These are phyloP conservation scores for Starmerella floris DNA, from an alignment of 805 yeast genomes.

Conservation along the genomic window DNA sequence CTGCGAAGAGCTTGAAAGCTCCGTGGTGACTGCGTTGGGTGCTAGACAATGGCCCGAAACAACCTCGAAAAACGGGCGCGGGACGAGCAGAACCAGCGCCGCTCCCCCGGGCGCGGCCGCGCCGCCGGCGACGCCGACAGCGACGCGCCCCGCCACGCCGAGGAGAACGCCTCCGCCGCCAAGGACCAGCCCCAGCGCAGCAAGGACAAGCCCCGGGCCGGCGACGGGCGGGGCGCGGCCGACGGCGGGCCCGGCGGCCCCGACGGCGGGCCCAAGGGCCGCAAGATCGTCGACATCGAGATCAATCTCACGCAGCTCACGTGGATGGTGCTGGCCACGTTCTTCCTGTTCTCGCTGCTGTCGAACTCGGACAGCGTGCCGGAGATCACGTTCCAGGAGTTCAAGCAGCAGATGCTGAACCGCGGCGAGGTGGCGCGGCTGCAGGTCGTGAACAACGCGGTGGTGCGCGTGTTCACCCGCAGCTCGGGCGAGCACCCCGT, in stretches of 20 bases:
- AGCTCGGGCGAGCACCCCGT: conserved; percentile 30
- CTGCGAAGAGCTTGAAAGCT: too few species aligned
- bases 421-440: conserved; percentile 65
- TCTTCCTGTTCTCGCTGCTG: conserved; percentile 19
- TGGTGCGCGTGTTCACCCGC: conserved; percentile 33
- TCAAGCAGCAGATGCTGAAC: conserved; percentile 63
- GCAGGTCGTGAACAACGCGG: conserved; percentile 56
- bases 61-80: conserved; percentile 4
- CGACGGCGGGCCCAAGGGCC: neutral
- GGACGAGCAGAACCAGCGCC: neutral
- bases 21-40: too few species aligned
- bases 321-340: conserved; percentile 19
- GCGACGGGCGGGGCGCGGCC: neutral
- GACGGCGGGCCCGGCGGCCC: neutral
- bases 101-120: neutral
- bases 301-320: conserved; percentile 20
- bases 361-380: conserved; percentile 18
- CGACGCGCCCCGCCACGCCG: too few species aligned
- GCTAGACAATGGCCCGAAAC: too few species aligned
- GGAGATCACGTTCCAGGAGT: conserved; percentile 61
- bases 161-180: neutral
- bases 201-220: neutral
- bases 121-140: neutral
- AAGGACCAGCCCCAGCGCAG: neutral
- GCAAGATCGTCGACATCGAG: conserved; percentile 18